phyloP scores from a whole-genome alignment of 2,329 filamentous ascomycete genomes.

The Monilinia fructicola region DNA sequence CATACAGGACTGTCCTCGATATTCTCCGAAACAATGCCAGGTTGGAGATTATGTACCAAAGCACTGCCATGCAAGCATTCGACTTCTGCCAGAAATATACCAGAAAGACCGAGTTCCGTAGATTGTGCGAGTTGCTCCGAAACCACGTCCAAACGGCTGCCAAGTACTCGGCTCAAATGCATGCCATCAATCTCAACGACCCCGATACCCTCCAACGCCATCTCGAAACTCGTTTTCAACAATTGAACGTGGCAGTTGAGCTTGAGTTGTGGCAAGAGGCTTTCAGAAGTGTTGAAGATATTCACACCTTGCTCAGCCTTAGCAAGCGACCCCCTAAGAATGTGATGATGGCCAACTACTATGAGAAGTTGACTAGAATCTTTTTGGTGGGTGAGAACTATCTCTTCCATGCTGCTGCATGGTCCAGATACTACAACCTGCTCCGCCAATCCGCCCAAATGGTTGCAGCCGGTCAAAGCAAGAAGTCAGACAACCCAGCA shows the following conservation, averaged over 20 bases:
- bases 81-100: conserved; percentile 98
- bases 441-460: conserved; percentile 85
- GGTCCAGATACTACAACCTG: conserved; percentile 96
- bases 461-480: conserved; percentile 79
- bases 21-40: conserved; percentile 99
- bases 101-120: conserved; percentile 98
- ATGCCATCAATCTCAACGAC: conserved; percentile 98
- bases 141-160: conserved; percentile 99
- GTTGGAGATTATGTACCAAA: conserved; percentile 97
- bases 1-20: conserved; percentile 95
- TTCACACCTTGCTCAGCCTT: conserved; percentile 92
- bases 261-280: conserved; percentile 99
- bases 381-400: conserved; percentile 99
- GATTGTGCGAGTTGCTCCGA: conserved; percentile 94
- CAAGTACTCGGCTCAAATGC: conserved; percentile 99
- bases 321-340: conserved; percentile 99
- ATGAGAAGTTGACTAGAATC: conserved; percentile 97
- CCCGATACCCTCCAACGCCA: conserved; percentile 96
- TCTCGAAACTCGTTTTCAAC: conserved; percentile 96
- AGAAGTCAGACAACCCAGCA: conserved; percentile 92
- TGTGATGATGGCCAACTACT: conserved; percentile 99
- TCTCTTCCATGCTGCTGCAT: conserved; percentile 96
- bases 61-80: conserved; percentile 95
- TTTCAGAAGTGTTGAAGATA: conserved; percentile 98
- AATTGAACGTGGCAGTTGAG: conserved; percentile 96